A percentile compares a stretch with the other conserved stretches of the same genome.
Evolutionary conservation across 768 basidiomycete species (phyloP).

Genomic region (Russula sp.): DNA sequence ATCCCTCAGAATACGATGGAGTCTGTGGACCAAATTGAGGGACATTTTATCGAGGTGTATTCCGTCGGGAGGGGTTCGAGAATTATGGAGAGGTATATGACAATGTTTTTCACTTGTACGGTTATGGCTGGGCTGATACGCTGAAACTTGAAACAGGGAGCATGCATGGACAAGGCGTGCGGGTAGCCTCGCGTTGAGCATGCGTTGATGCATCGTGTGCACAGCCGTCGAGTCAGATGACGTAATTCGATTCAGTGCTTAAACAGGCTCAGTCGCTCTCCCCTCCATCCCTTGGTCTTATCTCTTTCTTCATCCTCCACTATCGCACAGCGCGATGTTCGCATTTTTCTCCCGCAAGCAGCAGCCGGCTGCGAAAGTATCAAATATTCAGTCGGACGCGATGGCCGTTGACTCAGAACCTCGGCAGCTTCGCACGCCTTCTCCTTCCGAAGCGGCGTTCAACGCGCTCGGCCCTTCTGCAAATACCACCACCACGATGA

Average conservation of each 20-base stretch:
- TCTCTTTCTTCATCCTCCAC: constrained; percentile 2
- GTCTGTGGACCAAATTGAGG: not conserved
- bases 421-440: constrained; percentile 45
- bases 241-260: not conserved
- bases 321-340: constrained; percentile 13
- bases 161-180: not conserved
- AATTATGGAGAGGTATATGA: not conserved
- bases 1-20: not conserved
- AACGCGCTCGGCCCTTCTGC: constrained; percentile 12
- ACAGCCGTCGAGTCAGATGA: not conserved
- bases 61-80: not conserved
- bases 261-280: not conserved
- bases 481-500: constrained; percentile 22
- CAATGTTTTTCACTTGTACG: not conserved
- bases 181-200: constrained; percentile 10
- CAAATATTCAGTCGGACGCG: not conserved
- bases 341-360: constrained; percentile 15
- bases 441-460: constrained; percentile 37
- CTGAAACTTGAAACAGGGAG: not conserved
- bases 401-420: constrained; percentile 8
- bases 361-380: not conserved
- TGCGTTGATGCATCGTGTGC: constrained; percentile 12
- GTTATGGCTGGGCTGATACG: not conserved
- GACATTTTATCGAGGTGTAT: not conserved
- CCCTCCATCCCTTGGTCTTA: not conserved